These are phyloP conservation scores for Sechiopsis laciniata DNA, from an alignment of 306 rosid genomes.

Conservation along the genomic window DNA sequence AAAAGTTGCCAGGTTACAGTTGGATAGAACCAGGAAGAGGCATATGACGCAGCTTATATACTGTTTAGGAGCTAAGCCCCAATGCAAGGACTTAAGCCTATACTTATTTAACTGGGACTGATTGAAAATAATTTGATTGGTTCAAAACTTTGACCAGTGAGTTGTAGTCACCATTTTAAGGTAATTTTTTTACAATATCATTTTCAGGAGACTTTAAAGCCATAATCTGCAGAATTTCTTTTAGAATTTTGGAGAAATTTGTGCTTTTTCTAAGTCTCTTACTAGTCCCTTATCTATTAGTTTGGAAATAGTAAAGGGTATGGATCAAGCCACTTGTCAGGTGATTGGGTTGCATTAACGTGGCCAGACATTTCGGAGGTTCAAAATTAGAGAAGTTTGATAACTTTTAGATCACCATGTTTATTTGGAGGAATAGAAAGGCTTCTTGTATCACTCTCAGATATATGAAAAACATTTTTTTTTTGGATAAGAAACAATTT, in stretches of 20 bases:
- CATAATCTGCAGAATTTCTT: background rate
- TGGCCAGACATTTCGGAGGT: no score
- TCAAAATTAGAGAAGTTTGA: no score
- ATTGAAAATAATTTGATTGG: background rate
- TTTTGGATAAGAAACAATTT: no score
- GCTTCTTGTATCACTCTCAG: no score
- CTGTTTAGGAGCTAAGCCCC: background rate
- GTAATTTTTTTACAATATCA: background rate
- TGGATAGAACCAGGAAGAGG: background rate
- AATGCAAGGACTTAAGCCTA: background rate
- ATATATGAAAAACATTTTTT: no score
- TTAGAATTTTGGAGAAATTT: background rate
- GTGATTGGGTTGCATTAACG: no score
- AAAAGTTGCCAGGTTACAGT: constrained; percentile 3
- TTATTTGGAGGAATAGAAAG: no score
- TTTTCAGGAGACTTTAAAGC: background rate
- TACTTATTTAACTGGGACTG: background rate
- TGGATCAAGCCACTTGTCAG: no score
- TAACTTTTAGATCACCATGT: no score
- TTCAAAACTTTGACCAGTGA: background rate
- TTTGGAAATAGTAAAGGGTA: background rate
- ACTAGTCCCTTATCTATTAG: background rate
- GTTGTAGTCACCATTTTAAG: background rate
- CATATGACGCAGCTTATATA: background rate
- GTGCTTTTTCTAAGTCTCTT: background rate